Percentiles rank a stretch among this genome's conserved stretches.
phyloP scores from a whole-genome alignment of 2,329 filamentous ascomycete genomes.

The Claviceps capensis region DNA sequence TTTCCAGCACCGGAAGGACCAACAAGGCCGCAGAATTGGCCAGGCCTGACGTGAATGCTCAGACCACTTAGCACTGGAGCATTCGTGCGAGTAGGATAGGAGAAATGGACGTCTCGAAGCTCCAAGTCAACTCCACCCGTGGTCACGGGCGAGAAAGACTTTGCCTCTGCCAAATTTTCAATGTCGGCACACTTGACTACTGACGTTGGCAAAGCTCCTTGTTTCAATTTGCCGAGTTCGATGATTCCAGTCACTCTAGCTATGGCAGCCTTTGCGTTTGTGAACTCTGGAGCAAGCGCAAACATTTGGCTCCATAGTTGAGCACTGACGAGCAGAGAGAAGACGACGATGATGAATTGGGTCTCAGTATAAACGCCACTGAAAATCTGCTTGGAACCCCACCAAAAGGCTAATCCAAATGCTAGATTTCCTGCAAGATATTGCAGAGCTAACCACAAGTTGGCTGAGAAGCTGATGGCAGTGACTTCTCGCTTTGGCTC shows the following conservation, averaged over 20 bases:
- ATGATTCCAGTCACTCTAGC: background rate
- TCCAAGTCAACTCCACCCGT: conserved; percentile 32
- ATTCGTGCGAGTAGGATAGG: conserved; percentile 3
- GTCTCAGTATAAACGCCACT: conserved; percentile 48
- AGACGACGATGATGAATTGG: conserved; percentile 59
- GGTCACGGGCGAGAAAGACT: conserved; percentile 16
- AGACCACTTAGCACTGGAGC: background rate
- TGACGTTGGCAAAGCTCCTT: background rate
- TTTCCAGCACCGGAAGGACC: conserved; percentile 34
- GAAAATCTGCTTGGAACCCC: conserved; percentile 59
- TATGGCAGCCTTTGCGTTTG: conserved; percentile 2
- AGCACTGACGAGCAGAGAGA: conserved; percentile 46
- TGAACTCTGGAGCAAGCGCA: conserved; percentile 44
- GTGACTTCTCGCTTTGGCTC: conserved; percentile 38
- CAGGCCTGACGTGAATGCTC: background rate
- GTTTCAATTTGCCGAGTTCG: background rate
- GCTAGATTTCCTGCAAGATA: conserved; percentile 51
- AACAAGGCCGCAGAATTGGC: conserved; percentile 17
- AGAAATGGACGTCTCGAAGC: conserved; percentile 6
- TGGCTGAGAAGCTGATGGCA: conserved; percentile 33
- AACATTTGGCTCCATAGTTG: conserved; percentile 45
- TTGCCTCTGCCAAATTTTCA: conserved; percentile 10
- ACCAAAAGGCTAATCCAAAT: conserved; percentile 69
- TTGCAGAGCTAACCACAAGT: conserved; percentile 46
- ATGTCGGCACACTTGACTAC: background rate